These are phyloP conservation scores for Penicillium antarcticum DNA, from an alignment of 495 filamentous ascomycete genomes.

Conservation along the genomic window DNA sequence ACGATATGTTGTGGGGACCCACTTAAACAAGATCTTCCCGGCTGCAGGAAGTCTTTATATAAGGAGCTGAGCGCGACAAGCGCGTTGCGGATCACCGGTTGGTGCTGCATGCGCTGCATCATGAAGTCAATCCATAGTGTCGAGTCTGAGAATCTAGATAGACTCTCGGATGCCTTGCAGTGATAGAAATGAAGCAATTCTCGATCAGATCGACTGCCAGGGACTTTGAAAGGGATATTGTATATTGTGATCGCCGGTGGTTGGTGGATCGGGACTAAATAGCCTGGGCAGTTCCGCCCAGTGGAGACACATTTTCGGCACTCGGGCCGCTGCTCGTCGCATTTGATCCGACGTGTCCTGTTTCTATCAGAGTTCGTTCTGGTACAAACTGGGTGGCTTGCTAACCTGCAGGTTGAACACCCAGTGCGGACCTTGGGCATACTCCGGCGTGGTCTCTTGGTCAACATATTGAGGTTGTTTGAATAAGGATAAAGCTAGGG, in stretches of 20 bases:
- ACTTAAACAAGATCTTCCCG: no score
- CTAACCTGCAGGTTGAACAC: constrained; percentile 26
- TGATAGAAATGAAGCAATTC: constrained; percentile 38
- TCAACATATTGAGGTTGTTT: not conserved
- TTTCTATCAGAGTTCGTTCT: not conserved
- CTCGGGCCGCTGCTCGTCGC: constrained; percentile 38
- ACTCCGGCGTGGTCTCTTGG: constrained; percentile 12
- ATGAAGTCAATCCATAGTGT: constrained; percentile 40
- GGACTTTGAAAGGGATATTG: constrained; percentile 34
- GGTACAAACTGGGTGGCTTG: not conserved
- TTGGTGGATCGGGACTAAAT: constrained; percentile 4
- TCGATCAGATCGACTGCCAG: constrained; percentile 31
- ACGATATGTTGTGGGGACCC: constrained; percentile 4
- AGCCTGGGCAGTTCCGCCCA: constrained; percentile 39
- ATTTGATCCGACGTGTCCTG: constrained; percentile 41
- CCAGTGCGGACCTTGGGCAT: constrained; percentile 25
- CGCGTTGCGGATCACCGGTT: constrained; percentile 40
- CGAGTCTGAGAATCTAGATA: constrained; percentile 39
- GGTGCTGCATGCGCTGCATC: constrained; percentile 31
- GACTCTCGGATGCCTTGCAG: constrained; percentile 21
- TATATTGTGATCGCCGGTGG: constrained; percentile 18
- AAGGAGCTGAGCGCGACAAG: constrained; percentile 35
- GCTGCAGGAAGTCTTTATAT: no score
- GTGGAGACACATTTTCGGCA: constrained; percentile 36
- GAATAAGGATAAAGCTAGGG: no score